Evolutionary conservation across 2,329 filamentous ascomycete genomes (phyloP), one percentile per base, ranked within the genome.

Genomic region (Claviceps pazoutovae): DNA sequence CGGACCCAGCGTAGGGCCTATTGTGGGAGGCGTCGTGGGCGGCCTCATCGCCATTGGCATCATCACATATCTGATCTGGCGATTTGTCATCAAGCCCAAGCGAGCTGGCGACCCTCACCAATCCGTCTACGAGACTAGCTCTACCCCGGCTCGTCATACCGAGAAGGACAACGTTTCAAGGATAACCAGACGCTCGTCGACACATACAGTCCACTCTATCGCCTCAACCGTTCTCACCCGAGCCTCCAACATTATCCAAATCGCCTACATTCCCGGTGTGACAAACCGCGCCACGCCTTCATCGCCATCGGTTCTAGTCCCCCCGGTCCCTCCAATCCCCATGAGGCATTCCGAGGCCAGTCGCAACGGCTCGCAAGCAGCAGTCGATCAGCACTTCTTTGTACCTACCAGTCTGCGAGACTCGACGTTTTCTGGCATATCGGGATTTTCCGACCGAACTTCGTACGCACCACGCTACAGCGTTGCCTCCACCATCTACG

Each of bases 201-300:
- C 87, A 45, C 82, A 93, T 64, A 87, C 87, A n/a, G 84, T 91
- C 51, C 79, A 85, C 61, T 97, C 91, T 13, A 88, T 98, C 64
- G 93, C 93, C 16, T 96, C 90, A 9, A 97, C 91, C 26, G 89
- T 97, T 54, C 79, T 96, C 55, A 97, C 93, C 17, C 83, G 93
- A 56, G 93, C 93, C 48, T 97, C 93, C 62, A 98, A 98, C 72
- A 91, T 98, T 65, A 98, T 98, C 61, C 93, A 97, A 70, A 98
- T 98, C 68, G 93, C 93, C 52, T 98, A 97, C 68, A 97, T 98
- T 58, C 93, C 93, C 14, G 93, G 93, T 54, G 90, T 97, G 61
- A 96, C 88, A 55, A 96, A 96, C 70, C 81, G 91, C 58, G 89
- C 90, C 13, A 83, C 84, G 7, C 86, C 87, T 5, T 83, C 85